Base-by-base conservation (phyloP, 2,329 filamentous ascomycete species). In the Mollisiaceae sp. region DNA sequence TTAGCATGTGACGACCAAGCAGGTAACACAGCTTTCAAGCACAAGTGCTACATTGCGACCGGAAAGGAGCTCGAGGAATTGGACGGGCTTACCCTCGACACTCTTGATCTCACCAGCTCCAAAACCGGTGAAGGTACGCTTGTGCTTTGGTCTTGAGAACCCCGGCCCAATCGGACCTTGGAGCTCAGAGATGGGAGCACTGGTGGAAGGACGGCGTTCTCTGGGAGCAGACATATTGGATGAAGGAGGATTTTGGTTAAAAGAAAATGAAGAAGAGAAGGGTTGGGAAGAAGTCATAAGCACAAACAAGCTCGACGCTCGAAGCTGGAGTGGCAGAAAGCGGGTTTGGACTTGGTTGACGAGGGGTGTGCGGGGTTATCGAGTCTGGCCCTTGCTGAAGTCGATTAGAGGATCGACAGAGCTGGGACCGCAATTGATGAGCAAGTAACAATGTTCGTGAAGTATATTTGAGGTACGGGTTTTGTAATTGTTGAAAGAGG, bases 121-220 rank as follows among this genome's bases (percentile, higher is more conserved):
- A 76, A 98, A 95, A 9, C 95, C 95, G 11, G 95, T 99, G 71
- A 92, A 91, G n/a, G 94, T 98, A 72, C 95, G 88, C 84, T 93
- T 97, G 82, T 99, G 95, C 82, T 98, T 99, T 55, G 95, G 95
- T 67, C 95, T 86, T 32, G 86, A 88, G 80, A 91, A 89, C 77
- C 96, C 94, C 47, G 93, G 93, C n/a, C 91, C 91, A 64, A 97
- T 88, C 20, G 92, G 90, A 70, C 93, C 94, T 78, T 92, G 85
- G 68, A 98, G 89, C 77, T 97, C 93, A 70, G 91, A 87, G 72
- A 97, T 89, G 56, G 94, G 94, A 72, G 92, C 92, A 71, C 91
- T 88, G 65, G 86, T 90, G 22, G 93, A 97, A 65, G 91, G 93
- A 71, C 87, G 91, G 72, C 94, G 90, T 83, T 97, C 89, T 70